Base-by-base conservation (phyloP, 805 yeast species). In the Torulaspora gathmanii region DNA sequence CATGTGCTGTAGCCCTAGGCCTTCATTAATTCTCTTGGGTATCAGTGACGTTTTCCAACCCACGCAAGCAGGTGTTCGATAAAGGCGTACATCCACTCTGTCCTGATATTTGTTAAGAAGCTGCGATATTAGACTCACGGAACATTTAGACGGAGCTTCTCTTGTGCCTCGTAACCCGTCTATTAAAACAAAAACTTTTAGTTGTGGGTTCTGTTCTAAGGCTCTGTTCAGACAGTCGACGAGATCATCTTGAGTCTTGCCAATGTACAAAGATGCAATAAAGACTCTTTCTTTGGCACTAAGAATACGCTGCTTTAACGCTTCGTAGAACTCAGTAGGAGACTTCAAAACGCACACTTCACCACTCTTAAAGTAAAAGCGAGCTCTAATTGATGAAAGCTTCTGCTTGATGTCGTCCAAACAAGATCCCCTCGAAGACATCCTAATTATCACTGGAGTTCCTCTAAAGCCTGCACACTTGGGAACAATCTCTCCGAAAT, bases 1-100 rank as follows among this genome's bases (percentile, higher is more conserved):
- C 98, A 93, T 93, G 61, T 93, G 99, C 64, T 93, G 99, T 41
- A 93, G 73, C 0, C 99, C 99, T 55, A 77, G 72, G 3, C 95
- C 90, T 68, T 93, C 99, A 64, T 90, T 89, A 51, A 91, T 72
- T 51, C 99, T 74, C 47, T 77, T 82, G 0, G 99, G 99, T 2
- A 88, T 73, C 35, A 85, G 37, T 7, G 67, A 53, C 58, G 82
- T 80, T 45, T 78, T 75, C 47, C 86, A 58, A 0, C 95, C 95
- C 31, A 75, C 69, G 53, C 86, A 73, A 51, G 83, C 82, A 0
- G 99, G 99, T 0, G 99, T 91, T 56, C 85, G 95, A 65, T 86
- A 93, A 73, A 90, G 75, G 54, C 95, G 70, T 38, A 90, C 69
- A 56, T 86, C 86, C 17, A 91, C 90, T 45, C 95, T 71, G 19